These are phyloP conservation scores for Microcos paniculata DNA, from an alignment of 345 rosid genomes.

Conservation along the genomic window DNA sequence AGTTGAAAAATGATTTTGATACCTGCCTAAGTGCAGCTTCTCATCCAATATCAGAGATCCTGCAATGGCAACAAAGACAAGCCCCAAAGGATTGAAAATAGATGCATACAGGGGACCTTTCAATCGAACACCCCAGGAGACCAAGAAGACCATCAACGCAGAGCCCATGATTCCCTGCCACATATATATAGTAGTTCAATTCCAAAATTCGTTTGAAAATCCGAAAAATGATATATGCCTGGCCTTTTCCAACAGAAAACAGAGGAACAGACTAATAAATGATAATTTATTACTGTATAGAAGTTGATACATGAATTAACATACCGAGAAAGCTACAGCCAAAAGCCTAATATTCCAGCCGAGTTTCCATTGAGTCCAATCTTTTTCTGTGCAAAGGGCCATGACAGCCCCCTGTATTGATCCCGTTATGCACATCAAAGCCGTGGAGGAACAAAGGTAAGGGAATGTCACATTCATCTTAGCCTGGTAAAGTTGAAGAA, in stretches of 20 bases:
- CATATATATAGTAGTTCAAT: neutral
- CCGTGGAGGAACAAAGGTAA: conserved; percentile 47
- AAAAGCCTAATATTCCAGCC: conserved; percentile 55
- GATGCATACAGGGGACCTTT: conserved; percentile 44
- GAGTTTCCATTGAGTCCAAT: conserved; percentile 54
- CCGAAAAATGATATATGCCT: neutral
- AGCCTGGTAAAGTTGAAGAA: conserved; percentile 25
- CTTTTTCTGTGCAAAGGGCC: conserved; percentile 44
- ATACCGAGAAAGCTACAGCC: conserved; percentile 42
- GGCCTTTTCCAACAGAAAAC: neutral
- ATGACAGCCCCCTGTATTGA: conserved; percentile 33
- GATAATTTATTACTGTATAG: neutral
- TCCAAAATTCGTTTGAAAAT: neutral
- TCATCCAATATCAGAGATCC: conserved; percentile 35
- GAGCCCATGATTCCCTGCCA: conserved; percentile 39
- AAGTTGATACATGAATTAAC: neutral
- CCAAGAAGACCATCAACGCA: conserved; percentile 28
- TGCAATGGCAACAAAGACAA: conserved; percentile 32
- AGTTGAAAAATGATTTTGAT: neutral
- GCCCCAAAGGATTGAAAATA: conserved; percentile 35
- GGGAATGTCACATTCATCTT: conserved; percentile 46
- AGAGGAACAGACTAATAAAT: neutral
- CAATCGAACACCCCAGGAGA: conserved; percentile 27
- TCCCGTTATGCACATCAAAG: conserved; percentile 46
- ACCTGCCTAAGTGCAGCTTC: conserved; percentile 44